Evolutionary conservation across 2,329 filamentous ascomycete species (phyloP).

Genomic region (Claviceps sp.): DNA sequence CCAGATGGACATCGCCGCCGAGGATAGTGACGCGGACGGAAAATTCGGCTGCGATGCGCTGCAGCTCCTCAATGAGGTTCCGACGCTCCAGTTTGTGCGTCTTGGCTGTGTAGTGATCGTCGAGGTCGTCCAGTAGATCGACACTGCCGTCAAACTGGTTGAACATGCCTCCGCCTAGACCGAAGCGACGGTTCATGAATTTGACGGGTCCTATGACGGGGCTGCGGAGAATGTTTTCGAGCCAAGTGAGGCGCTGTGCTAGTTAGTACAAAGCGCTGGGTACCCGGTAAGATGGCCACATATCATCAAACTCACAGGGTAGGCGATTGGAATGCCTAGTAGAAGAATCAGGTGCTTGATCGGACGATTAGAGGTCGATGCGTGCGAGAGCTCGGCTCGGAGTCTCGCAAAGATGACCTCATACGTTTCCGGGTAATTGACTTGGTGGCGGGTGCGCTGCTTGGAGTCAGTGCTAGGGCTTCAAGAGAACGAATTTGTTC

Average conservation of each 20-base stretch:
- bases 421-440: conserved; percentile 90
- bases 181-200: conserved; percentile 81
- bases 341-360: conserved; percentile 83
- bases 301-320: conserved; percentile 43
- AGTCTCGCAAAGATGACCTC: conserved; percentile 69
- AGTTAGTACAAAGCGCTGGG: conserved; percentile 6
- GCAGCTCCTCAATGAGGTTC: conserved; percentile 64
- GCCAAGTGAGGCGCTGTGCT: conserved; percentile 72
- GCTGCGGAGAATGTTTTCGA: conserved; percentile 81
- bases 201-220: conserved; percentile 81
- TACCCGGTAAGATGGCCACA: conserved; percentile 15
- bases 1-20: conserved; percentile 86
- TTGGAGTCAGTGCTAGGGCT: neutral
- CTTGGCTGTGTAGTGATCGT: conserved; percentile 89
- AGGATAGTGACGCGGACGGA: conserved; percentile 86
- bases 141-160: conserved; percentile 91
- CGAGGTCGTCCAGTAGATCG: conserved; percentile 81
- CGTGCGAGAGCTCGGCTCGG: conserved; percentile 58
- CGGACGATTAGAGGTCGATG: conserved; percentile 51
- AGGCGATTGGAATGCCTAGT: conserved; percentile 75
- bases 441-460: conserved; percentile 72
- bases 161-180: conserved; percentile 71
- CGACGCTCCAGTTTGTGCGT: conserved; percentile 85
- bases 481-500: no score
- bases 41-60: conserved; percentile 71